A percentile compares a stretch with the other conserved stretches of the same genome.
phyloP scores from a whole-genome alignment of 352 stramenopile genomes.

The Peronosclerospora sorghi region DNA sequence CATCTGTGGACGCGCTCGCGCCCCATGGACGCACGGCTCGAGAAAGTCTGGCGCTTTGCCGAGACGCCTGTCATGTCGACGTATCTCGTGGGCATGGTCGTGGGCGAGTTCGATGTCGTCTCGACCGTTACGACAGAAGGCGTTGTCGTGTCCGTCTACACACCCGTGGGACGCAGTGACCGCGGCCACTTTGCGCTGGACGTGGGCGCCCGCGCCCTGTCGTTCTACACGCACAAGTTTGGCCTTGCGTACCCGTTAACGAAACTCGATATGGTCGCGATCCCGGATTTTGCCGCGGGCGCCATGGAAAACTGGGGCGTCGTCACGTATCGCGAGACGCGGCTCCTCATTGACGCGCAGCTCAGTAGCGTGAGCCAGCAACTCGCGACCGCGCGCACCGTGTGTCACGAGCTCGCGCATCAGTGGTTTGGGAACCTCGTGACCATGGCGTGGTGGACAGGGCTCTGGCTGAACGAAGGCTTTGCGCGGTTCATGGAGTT shows the following conservation, averaged over 20 bases:
- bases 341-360: constrained; percentile 79
- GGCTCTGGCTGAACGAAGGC: constrained; percentile 96
- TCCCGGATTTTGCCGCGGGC: constrained; percentile 93
- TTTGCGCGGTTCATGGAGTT: constrained; percentile 97
- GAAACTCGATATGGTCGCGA: constrained; percentile 97
- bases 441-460: constrained; percentile 97
- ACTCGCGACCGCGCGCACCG: constrained; percentile 85
- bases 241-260: constrained; percentile 90
- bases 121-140: constrained; percentile 83
- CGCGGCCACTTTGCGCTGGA: constrained; percentile 88
- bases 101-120: constrained; percentile 96
- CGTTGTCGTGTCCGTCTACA: constrained; percentile 93
- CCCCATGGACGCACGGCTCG: constrained; percentile 13
- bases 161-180: constrained; percentile 86
- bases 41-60: constrained; percentile 79
- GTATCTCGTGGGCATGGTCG: constrained; percentile 89
- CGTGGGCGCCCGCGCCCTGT: constrained; percentile 46
- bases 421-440: constrained; percentile 97
- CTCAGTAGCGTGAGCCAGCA: constrained; percentile 59
- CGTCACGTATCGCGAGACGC: constrained; percentile 95
- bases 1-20: constrained; percentile 34
- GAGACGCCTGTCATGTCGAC: constrained; percentile 95
- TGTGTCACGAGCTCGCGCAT: constrained; percentile 97
- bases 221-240: constrained; percentile 67
- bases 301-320: constrained; percentile 95